A percentile compares a stretch with the other conserved stretches of the same genome.
Evolutionary conservation across 1,139 yeast genomes (phyloP).

Genomic region (Geotrichum phurueaensis): DNA sequence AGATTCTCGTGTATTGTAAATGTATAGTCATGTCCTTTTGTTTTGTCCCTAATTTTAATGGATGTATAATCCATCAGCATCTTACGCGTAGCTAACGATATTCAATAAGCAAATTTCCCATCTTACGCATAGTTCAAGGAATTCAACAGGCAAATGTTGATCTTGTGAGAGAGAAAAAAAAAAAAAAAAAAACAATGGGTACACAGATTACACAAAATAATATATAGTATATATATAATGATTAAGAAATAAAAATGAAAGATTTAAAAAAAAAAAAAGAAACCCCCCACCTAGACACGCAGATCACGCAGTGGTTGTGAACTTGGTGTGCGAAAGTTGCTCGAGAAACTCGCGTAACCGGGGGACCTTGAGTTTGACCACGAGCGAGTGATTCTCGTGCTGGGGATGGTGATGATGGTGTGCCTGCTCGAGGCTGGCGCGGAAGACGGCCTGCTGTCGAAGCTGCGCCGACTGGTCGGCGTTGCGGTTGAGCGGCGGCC

Average conservation of each 20-base stretch:
- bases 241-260: not conserved
- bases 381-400: not conserved
- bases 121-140: no score
- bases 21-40: not conserved
- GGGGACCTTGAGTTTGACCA: conserved; percentile 36
- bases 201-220: not conserved
- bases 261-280: no score
- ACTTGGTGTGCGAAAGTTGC: conserved; percentile 1
- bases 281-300: not conserved
- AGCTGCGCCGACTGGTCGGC: not conserved
- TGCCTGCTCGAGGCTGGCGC: not conserved
- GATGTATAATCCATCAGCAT: not conserved
- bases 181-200: not conserved
- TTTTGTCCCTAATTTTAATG: not conserved
- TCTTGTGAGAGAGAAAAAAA: no score
- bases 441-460: not conserved
- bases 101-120: no score
- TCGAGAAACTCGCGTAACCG: conserved; percentile 28
- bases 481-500: not conserved
- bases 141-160: no score
- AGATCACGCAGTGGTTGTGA: not conserved
- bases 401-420: not conserved
- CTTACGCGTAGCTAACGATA: not conserved
- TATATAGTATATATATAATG: not conserved
- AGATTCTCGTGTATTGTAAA: not conserved